Conservation (phyloP, 176 grass and related monocot genomes). For the Chloris gayana region DNA sequence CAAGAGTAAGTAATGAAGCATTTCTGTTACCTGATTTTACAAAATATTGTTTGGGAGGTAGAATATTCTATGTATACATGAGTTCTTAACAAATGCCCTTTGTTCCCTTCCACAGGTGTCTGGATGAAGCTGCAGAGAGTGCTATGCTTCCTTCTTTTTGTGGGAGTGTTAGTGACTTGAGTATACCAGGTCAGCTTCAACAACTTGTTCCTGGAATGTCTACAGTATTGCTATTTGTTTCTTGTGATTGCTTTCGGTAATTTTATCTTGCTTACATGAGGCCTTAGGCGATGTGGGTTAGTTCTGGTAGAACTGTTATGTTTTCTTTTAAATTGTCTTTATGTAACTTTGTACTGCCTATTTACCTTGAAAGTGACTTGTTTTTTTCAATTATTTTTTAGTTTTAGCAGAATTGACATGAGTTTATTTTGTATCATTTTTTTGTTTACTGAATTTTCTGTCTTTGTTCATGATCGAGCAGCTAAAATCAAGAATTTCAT, state of each 20-base stretch:
- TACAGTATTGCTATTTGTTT: neutral
- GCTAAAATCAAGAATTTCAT: constrained; percentile 49
- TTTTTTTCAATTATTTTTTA: neutral
- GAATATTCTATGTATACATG: neutral
- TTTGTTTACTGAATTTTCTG: neutral
- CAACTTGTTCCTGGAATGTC: neutral
- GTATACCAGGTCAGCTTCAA: constrained; percentile 50
- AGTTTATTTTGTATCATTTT: neutral
- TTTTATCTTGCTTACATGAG: constrained; percentile 13
- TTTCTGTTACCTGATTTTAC: neutral
- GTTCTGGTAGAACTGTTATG: neutral
- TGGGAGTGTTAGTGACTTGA: constrained; percentile 52
- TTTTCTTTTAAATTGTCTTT: neutral
- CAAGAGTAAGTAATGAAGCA: constrained; percentile 43
- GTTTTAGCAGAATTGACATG: constrained; percentile 9
- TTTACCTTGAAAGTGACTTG: neutral
- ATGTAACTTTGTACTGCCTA: neutral
- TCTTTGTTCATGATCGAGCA: constrained; percentile 31
- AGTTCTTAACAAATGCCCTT: neutral
- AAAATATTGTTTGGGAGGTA: neutral
- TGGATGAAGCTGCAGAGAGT: constrained; percentile 66
- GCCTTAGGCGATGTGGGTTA: neutral
- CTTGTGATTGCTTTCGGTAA: constrained; percentile 1
- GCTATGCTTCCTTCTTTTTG: constrained; percentile 67
- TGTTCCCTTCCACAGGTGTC: constrained; percentile 39